Evolutionary conservation across 805 yeast genomes (phyloP).

Genomic region (Candida fluviatilis): DNA sequence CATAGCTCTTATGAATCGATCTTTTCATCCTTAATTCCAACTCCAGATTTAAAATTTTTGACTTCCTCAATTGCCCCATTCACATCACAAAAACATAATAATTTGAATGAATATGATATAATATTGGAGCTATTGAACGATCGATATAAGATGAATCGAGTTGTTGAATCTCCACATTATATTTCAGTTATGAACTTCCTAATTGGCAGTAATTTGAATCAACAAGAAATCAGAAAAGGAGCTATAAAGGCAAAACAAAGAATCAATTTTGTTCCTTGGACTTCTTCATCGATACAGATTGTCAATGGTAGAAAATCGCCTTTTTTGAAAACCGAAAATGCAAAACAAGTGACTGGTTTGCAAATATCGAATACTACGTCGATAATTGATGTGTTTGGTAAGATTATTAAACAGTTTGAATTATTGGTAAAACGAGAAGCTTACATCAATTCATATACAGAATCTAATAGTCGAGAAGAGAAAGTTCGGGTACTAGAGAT

Average conservation of each 20-base stretch:
- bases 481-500: slow-evolving; percentile 43
- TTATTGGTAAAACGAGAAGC: slow-evolving; percentile 76
- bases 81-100: slow-evolving; percentile 51
- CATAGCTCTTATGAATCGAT: slow-evolving; percentile 82
- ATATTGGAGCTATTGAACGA: slow-evolving; percentile 77
- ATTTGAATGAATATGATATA: slow-evolving; percentile 80
- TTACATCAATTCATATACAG: slow-evolving; percentile 71
- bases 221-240: slow-evolving; percentile 68
- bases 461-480: slow-evolving; percentile 40
- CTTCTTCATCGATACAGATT: slow-evolving; percentile 72
- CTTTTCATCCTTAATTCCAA: slow-evolving; percentile 76
- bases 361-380: slow-evolving; percentile 83
- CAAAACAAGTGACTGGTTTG: slow-evolving; percentile 55
- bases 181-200: slow-evolving; percentile 65
- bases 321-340: slow-evolving; percentile 39
- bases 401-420: slow-evolving; percentile 74
- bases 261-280: slow-evolving; percentile 80
- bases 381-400: slow-evolving; percentile 59
- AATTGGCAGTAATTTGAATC: slow-evolving; percentile 61
- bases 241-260: slow-evolving; percentile 59
- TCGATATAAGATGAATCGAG: slow-evolving; percentile 66
- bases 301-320: slow-evolving; percentile 76
- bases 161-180: slow-evolving; percentile 42
- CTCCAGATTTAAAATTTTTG: slow-evolving; percentile 62
- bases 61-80: slow-evolving; percentile 39